Base-by-base conservation (phyloP, 2,329 filamentous ascomycete genomes). In the Arthrinium phaeospermum region DNA sequence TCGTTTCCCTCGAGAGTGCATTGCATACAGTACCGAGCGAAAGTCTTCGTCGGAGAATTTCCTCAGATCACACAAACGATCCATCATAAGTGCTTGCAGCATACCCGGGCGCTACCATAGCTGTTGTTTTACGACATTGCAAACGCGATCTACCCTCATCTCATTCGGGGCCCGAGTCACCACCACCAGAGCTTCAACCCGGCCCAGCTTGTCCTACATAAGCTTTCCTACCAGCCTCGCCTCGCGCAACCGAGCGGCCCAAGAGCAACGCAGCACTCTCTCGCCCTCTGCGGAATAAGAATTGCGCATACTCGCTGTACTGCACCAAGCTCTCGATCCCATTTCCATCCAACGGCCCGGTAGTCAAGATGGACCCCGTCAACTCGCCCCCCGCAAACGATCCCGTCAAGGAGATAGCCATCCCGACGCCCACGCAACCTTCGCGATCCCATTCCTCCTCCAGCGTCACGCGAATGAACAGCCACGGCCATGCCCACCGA, bases 401-500 rank as follows among this genome's bases (percentile, higher is more conserved):
- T 47, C 69, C 76, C 24, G 22, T 69, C 64, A 78, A 76, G 70
- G 78, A 81, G 70, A 67, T 71, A 44, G 76, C 74, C 72, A 76
- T 75, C 73, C 78, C 79, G 51, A 76, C 80, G 27, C 79, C 80
- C 44, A 30, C 72, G 14, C 76, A 79, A 45, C 80, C 82, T 37
- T 80, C 84, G 75, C 81, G 85, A 70, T 85, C 80, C 64, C 83
- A 79, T 69, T 86, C 83, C 47, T 83, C 85, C 73, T 83, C 83
- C 68, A 84, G 85, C 76, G 80, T 83, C 37, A 83, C 85, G 74
- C 84, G 83, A 75, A 76, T 80, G 37, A 46, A 51, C 27, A 71
- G 70, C 22, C 64, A 69, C 30, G 77, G 79, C 70, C 87, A 91
- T 76, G 78, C 85, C 61, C 89, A 90, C 81, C 91, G 93, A 70